These are phyloP conservation scores for Sarcodon sp. DNA, from an alignment of 768 basidiomycete genomes.

Conservation along the genomic window DNA sequence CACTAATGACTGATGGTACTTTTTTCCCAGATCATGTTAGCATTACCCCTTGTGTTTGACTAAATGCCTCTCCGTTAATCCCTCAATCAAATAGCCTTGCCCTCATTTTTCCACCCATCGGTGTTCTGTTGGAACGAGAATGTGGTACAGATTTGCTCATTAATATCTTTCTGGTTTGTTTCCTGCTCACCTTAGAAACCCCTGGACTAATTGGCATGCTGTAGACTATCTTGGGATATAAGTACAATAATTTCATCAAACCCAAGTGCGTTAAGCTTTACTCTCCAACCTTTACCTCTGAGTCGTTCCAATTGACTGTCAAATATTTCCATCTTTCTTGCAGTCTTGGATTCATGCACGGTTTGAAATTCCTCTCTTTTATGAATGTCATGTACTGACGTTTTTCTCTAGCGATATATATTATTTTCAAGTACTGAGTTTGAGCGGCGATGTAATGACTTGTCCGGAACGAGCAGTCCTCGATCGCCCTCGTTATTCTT, in stretches of 20 bases:
- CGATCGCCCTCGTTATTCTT: constrained; percentile 1
- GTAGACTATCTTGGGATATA: constrained; percentile 58
- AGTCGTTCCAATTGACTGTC: constrained; percentile 5
- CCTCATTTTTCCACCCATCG: constrained; percentile 69
- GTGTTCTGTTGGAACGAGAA: constrained; percentile 83
- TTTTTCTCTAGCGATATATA: constrained; percentile 48
- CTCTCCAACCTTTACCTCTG: too few relatives aligned
- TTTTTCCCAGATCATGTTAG: constrained; percentile 30
- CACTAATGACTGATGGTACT: constrained; percentile 2
- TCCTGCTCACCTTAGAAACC: background rate
- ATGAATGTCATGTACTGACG: background rate
- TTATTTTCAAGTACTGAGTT: constrained; percentile 65
- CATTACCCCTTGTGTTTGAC: constrained; percentile 1
- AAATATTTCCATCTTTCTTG: constrained; percentile 4
- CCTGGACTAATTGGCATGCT: background rate
- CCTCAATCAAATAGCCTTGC: constrained; percentile 31
- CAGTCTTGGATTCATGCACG: constrained; percentile 74
- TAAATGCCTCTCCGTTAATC: background rate
- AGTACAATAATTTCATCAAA: constrained; percentile 43
- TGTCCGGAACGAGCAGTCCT: background rate
- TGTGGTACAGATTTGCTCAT: constrained; percentile 66
- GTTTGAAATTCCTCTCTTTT: constrained; percentile 14
- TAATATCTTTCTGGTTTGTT: constrained; percentile 54
- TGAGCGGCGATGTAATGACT: background rate
- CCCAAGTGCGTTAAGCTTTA: too few relatives aligned